Evolutionary conservation across 352 stramenopile genomes (phyloP), one percentile per base, ranked within the genome.

Genomic region (Pythium sp.): DNA sequence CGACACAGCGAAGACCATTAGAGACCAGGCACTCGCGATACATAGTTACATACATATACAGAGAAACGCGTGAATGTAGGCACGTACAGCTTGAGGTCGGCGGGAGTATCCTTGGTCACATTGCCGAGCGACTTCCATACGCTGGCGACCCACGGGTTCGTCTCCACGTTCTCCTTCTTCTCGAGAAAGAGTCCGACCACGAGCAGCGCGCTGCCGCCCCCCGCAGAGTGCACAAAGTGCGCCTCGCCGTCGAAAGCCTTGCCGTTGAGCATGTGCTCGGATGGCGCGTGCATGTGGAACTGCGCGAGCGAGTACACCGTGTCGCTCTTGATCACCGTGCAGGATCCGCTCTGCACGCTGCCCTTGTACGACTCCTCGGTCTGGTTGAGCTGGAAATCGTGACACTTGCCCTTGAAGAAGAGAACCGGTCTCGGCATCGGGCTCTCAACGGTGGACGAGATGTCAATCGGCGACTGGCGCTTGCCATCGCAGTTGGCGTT

Each of bases 181-280:
- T 74, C 26, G 20, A 69, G 36, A 26, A 69, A 64, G 58, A 73
- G 46, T 6, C 69, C 69, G 24, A 79, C 59, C 22, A 79, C 73
- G 6, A 79, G 55, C 11, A 69, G 64, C 5, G 54, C 20, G 11
- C 53, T 69, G 46, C 71, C 70, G 38, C 60, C 34, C 14, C 43
- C 59, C 15, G 36, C 36, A 26, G 62, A 28, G 67, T 86, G 78
- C 22, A 86, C 78, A 66, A 81, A 82, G 64, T 86, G 78, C 12
- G 79, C 61, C 55, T 82, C 78, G 55, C 57, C 75, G 43, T 77
- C 73, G 46, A 72, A 65, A 15, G 65, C 65, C 43, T 79, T 77
- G 51, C 78, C 78, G 36, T 73, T 60, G 47, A 86, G 43, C 26
- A 61, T 79, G 78, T 86, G 78, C 60, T 86, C 78, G 9, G 70